Evolutionary conservation across 805 yeast species (phyloP).

Genomic region (Isabelozyma pseudorhagii): DNA sequence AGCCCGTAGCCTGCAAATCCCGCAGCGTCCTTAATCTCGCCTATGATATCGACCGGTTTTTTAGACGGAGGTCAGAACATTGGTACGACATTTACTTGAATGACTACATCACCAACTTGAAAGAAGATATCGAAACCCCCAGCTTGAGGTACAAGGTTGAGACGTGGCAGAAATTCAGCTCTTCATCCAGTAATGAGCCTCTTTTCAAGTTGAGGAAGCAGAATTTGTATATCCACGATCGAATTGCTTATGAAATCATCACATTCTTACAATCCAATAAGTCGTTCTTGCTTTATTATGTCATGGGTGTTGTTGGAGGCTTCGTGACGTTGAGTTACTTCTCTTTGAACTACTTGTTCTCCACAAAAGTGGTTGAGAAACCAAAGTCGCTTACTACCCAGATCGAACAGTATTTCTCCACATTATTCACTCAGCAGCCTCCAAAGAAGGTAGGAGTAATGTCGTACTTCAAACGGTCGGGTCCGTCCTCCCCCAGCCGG

Average conservation of each 20-base stretch:
- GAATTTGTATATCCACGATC: conserved; percentile 1
- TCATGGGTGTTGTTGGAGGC: background rate
- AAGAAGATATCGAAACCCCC: conserved; percentile 2
- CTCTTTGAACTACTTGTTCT: background rate
- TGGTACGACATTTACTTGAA: background rate
- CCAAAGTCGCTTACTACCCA: background rate
- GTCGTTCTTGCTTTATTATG: background rate
- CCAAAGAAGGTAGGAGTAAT: background rate
- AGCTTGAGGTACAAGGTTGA: background rate
- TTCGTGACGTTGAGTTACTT: background rate
- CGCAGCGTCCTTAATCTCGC: background rate
- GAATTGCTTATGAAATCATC: background rate
- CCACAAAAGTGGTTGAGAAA: background rate
- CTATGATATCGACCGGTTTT: background rate
- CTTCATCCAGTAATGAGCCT: background rate
- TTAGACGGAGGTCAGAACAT: background rate
- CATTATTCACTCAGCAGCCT: background rate
- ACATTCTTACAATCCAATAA: background rate
- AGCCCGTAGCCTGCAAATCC: background rate
- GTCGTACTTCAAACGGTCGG: background rate
- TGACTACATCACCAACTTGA: background rate
- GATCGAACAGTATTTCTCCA: background rate
- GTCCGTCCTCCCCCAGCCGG: background rate
- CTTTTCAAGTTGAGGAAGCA: background rate
- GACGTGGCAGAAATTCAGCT: background rate